phyloP scores from a whole-genome alignment of 2,329 filamentous ascomycete species.

The Clonostachys byssicola region DNA sequence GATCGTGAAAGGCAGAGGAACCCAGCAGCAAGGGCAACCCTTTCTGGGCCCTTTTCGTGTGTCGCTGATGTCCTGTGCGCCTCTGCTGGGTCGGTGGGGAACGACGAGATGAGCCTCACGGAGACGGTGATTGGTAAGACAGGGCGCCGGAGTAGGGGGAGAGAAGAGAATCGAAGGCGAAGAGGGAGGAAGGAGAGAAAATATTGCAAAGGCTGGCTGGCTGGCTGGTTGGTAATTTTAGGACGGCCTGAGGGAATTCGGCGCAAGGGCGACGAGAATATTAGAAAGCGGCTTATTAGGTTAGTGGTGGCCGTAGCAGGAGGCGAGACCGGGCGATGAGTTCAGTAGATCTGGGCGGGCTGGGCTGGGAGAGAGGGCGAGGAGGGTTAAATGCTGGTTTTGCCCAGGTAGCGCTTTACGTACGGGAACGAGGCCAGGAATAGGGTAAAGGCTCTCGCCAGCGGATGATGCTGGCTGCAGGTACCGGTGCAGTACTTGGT shows the following conservation, averaged over 20 bases:
- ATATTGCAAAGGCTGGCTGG: slow-evolving; percentile 6
- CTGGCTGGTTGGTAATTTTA: not conserved
- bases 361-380: not conserved
- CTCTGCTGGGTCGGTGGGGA: not conserved
- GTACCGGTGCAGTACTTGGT: too few relatives aligned
- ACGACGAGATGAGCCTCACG: not conserved
- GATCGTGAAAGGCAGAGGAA: too few relatives aligned
- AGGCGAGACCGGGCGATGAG: not conserved
- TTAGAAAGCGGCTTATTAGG: not conserved
- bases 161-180: slow-evolving; percentile 2
- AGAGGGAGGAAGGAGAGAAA: slow-evolving; percentile 4
- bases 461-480: too few relatives aligned
- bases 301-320: not conserved
- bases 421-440: too few relatives aligned
- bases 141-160: not conserved
- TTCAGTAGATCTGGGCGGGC: not conserved
- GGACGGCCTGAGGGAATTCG: not conserved
- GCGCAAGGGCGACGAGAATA: too few relatives aligned
- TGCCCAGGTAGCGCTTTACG: too few relatives aligned
- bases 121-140: not conserved
- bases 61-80: too few relatives aligned
- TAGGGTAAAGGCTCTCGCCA: too few relatives aligned
- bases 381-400: too few relatives aligned
- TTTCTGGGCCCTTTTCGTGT: too few relatives aligned
- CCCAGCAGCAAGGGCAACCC: too few relatives aligned